phyloP scores from a whole-genome alignment of 148 eudicot genomes.

The Silene conica region DNA sequence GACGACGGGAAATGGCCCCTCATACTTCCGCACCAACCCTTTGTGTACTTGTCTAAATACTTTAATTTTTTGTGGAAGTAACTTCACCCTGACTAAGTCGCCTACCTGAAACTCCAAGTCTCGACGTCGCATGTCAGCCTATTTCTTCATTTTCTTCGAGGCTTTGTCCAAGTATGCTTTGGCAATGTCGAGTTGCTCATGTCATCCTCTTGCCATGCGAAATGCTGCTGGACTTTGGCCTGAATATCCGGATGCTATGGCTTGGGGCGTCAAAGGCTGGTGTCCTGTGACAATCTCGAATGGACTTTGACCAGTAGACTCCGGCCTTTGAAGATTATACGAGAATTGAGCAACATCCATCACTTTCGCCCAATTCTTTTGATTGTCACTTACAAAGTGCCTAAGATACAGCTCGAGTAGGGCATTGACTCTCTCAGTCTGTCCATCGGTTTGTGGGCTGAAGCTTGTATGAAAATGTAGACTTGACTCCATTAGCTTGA shows the following conservation, averaged over 20 bases:
- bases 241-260: no score
- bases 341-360: slow-evolving; percentile 7
- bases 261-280: no score
- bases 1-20: not conserved
- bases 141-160: no score
- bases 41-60: not conserved
- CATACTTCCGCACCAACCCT: no score
- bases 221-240: slow-evolving; percentile 1
- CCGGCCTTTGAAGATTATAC: not conserved
- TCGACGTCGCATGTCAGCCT: not conserved
- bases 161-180: no score
- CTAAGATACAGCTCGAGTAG: no score
- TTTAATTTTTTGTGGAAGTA: not conserved
- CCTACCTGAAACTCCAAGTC: not conserved
- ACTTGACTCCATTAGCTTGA: no score
- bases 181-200: slow-evolving; percentile 13
- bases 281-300: no score
- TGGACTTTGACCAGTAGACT: no score
- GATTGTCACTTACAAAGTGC: not conserved
- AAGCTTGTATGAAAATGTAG: no score
- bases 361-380: not conserved
- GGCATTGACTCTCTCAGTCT: no score
- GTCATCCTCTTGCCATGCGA: not conserved
- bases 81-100: slow-evolving; percentile 2
- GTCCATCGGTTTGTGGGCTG: no score